Evolutionary conservation across 805 yeast species (phyloP).

Genomic region (Cyberlindnera maclurae): DNA sequence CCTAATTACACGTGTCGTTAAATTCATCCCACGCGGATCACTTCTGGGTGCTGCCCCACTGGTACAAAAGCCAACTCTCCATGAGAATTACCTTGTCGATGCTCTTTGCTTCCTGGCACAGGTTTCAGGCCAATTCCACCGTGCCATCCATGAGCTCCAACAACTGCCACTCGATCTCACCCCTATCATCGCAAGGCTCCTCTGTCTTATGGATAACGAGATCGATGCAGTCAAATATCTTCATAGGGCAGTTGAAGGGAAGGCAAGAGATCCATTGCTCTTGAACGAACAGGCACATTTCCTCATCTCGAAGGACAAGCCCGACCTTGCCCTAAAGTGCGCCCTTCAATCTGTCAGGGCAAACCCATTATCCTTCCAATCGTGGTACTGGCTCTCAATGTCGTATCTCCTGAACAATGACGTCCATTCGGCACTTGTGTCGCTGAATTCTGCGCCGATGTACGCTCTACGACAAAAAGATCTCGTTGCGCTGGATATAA

Average conservation of each 20-base stretch:
- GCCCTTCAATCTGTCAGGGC: conserved; percentile 57
- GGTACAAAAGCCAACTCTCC: conserved; percentile 57
- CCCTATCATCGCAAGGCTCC: conserved; percentile 25
- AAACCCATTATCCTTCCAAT: conserved; percentile 68
- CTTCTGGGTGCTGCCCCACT: conserved; percentile 58
- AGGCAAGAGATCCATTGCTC: conserved; percentile 17
- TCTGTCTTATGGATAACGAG: conserved; percentile 28
- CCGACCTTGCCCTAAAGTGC: conserved; percentile 47
- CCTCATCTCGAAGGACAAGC: conserved; percentile 45
- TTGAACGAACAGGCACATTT: conserved; percentile 49
- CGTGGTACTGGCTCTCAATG: conserved; percentile 63
- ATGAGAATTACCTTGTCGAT: conserved; percentile 65
- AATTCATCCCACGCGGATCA: conserved; percentile 37
- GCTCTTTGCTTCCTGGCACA: conserved; percentile 47
- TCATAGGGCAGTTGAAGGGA: conserved; percentile 21
- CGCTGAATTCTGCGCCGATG: conserved; percentile 74
- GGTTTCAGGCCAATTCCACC: conserved; percentile 31
- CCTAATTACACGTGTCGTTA: conserved; percentile 11
- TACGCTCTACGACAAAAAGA: conserved; percentile 37
- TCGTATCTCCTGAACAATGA: conserved; percentile 52
- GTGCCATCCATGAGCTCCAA: conserved; percentile 34
- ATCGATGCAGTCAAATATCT: conserved; percentile 28
- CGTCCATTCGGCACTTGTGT: conserved; percentile 50
- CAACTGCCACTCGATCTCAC: conserved; percentile 18
- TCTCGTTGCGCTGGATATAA: conserved; percentile 34